These are phyloP conservation scores for Lanmaoa pseudosensibilis DNA, from an alignment of 768 basidiomycete species.

Conservation along the genomic window DNA sequence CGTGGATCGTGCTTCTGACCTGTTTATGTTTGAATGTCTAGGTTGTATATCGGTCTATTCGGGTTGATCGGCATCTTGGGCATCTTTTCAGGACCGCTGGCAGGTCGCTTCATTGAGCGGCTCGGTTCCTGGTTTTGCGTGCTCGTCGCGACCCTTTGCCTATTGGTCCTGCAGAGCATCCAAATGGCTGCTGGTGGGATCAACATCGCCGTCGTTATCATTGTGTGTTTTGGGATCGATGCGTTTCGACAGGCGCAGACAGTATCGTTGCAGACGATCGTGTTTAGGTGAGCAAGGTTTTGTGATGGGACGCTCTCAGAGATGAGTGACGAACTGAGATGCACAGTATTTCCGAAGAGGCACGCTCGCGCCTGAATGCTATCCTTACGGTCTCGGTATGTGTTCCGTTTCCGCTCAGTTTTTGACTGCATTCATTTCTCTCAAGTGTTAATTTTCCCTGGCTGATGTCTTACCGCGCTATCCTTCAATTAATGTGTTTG, in stretches of 20 bases:
- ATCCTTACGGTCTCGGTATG: constrained; percentile 29
- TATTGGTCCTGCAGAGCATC: constrained; percentile 32
- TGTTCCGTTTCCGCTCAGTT: neutral
- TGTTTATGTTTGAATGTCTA: neutral
- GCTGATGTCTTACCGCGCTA: neutral
- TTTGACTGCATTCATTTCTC: neutral
- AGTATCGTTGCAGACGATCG: constrained; percentile 33
- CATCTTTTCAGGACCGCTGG: constrained; percentile 30
- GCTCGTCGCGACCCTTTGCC: constrained; percentile 33
- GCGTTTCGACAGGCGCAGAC: constrained; percentile 41
- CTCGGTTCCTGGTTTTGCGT: constrained; percentile 45
- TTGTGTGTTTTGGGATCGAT: constrained; percentile 44
- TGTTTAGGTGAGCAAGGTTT: constrained; percentile 21
- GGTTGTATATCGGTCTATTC: constrained; percentile 45
- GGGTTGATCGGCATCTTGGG: constrained; percentile 47
- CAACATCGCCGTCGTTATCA: constrained; percentile 39
- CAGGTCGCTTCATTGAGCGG: constrained; percentile 28
- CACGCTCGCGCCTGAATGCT: constrained; percentile 32
- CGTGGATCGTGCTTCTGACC: neutral
- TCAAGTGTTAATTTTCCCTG: neutral
- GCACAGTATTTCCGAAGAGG: constrained; percentile 29
- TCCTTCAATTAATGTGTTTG: neutral
- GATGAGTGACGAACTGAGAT: neutral
- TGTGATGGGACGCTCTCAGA: neutral
- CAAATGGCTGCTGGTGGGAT: constrained; percentile 40